phyloP scores from a whole-genome alignment of 352 stramenopile species.

The Globisporangium apiculatum region DNA sequence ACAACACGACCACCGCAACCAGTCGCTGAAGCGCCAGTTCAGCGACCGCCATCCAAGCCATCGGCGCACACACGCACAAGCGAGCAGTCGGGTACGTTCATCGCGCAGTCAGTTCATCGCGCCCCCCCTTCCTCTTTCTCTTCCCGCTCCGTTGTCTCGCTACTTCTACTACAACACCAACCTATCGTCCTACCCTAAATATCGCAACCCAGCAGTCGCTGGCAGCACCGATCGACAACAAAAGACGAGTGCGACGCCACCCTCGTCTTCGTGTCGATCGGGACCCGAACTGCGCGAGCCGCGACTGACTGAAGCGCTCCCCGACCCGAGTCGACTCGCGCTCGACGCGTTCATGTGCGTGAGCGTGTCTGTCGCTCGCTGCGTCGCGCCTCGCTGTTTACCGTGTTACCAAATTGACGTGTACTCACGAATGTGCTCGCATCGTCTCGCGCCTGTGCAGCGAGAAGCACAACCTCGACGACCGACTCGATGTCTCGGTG shows the following conservation, averaged over 20 bases:
- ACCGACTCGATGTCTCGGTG: conserved; percentile 38
- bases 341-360: conserved; percentile 28
- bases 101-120: not conserved
- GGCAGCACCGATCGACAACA: too few relatives aligned
- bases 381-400: too few relatives aligned
- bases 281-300: too few relatives aligned
- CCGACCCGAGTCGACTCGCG: conserved; percentile 4
- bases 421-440: not conserved
- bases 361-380: not conserved
- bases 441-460: conserved; percentile 10
- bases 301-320: not conserved
- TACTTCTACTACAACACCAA: conserved; percentile 16
- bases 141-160: not conserved
- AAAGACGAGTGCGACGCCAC: too few relatives aligned
- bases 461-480: conserved; percentile 35
- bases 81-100: not conserved
- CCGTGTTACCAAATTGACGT: too few relatives aligned
- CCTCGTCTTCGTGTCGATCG: too few relatives aligned
- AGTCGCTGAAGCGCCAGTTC: not conserved
- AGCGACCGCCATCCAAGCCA: not conserved
- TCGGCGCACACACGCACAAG: conserved; percentile 1
- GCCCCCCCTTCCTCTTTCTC: not conserved
- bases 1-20: too few relatives aligned
- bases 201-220: not conserved
- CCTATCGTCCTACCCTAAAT: conserved; percentile 14